Conservation (phyloP, 352 stramenopile species). For the Globisporangium mamillatum region DNA sequence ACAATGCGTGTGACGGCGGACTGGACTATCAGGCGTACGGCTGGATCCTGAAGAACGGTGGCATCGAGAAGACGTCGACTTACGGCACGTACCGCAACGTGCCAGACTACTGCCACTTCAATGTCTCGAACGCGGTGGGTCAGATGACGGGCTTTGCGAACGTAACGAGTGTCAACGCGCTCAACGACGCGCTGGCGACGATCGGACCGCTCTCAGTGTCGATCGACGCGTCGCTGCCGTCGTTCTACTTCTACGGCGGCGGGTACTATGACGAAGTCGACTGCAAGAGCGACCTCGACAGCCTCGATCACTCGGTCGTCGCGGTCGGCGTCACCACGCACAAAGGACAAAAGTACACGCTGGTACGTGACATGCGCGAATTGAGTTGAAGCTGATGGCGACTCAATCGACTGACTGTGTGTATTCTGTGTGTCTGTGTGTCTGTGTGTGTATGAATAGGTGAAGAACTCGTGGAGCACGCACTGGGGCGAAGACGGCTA, state of each 20-base stretch:
- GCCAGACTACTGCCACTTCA: constrained; percentile 89
- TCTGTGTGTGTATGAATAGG: background rate
- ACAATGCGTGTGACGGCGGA: constrained; percentile 88
- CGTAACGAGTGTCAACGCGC: constrained; percentile 61
- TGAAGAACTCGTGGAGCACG: constrained; percentile 95
- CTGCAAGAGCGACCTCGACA: constrained; percentile 91
- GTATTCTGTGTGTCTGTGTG: background rate
- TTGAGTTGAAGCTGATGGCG: background rate
- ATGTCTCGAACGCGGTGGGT: constrained; percentile 63
- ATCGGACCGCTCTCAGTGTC: constrained; percentile 87
- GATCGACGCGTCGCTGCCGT: constrained; percentile 80
- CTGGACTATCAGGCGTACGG: constrained; percentile 89
- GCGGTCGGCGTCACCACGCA: constrained; percentile 88
- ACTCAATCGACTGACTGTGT: background rate
- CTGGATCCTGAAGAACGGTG: constrained; percentile 83
- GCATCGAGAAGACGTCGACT: constrained; percentile 71
- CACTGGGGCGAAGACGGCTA: constrained; percentile 93
- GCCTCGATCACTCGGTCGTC: constrained; percentile 91
- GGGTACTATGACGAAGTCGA: constrained; percentile 83
- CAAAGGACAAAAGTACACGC: constrained; percentile 90
- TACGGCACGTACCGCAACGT: constrained; percentile 88
- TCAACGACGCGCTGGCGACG: constrained; percentile 81
- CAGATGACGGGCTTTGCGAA: constrained; percentile 80
- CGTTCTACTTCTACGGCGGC: constrained; percentile 89
- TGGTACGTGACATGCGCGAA: constrained; percentile 28